Conservation (phyloP, 2,329 filamentous ascomycete species). For the Neocucurbitaria cava region DNA sequence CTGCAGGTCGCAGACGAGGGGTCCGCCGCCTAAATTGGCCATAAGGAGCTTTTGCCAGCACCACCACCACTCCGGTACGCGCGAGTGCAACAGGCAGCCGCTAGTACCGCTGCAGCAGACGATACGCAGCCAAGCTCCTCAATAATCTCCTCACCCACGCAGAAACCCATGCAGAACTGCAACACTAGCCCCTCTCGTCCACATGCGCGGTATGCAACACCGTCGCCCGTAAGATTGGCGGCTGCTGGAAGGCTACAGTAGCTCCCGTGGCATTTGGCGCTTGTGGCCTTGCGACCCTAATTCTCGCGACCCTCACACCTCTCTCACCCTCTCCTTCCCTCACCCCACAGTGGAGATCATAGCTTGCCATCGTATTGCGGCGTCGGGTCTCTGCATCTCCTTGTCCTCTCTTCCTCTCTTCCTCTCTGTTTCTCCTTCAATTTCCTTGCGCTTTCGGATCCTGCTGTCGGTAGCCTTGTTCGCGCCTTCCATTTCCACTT, state of each 20-base stretch:
- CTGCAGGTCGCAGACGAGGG: constrained; percentile 15
- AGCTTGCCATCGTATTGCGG: constrained; percentile 44
- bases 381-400: constrained; percentile 46
- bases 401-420: constrained; percentile 46
- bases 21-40: constrained; percentile 19
- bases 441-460: constrained; percentile 45
- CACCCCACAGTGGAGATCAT: constrained; percentile 47
- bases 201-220: background rate
- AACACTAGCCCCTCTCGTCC: background rate
- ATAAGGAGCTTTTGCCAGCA: constrained; percentile 5
- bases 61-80: constrained; percentile 7
- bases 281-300: constrained; percentile 30
- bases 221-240: constrained; percentile 9
- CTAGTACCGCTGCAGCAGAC: constrained; percentile 13
- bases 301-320: constrained; percentile 31
- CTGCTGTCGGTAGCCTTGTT: constrained; percentile 30
- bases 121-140: constrained; percentile 11
- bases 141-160: background rate
- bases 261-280: constrained; percentile 25
- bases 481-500: constrained; percentile 36
- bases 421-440: constrained; percentile 46
- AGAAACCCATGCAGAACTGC: background rate
- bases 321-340: constrained; percentile 35
- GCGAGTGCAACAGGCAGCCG: constrained; percentile 3
- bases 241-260: constrained; percentile 18